phyloP scores from a whole-genome alignment of 306 rosid genomes.

The Luffa aegyptiaca region DNA sequence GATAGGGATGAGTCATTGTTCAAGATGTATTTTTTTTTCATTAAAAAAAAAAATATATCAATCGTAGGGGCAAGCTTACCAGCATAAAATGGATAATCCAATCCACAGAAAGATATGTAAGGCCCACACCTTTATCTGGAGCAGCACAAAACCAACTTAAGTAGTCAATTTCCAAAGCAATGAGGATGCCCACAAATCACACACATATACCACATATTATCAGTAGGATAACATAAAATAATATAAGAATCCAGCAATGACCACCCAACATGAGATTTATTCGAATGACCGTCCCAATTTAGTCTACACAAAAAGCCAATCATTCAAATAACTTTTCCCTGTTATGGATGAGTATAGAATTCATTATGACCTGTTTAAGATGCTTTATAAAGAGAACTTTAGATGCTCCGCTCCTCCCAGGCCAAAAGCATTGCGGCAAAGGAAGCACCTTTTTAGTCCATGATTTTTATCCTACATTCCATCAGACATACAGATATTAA shows the following conservation, averaged over 20 bases:
- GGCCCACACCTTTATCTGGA: conserved; percentile 23
- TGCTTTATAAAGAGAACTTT: conserved; percentile 8
- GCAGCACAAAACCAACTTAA: conserved; percentile 21
- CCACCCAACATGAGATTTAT: conserved; percentile 16
- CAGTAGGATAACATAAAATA: conserved; percentile 12
- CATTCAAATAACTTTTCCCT: conserved; percentile 5
- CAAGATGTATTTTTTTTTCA: not conserved
- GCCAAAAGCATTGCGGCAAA: not conserved
- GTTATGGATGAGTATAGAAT: conserved; percentile 9
- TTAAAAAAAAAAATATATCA: not conserved
- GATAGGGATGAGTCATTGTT: not conserved
- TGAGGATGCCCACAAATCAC: conserved; percentile 15
- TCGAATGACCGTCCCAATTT: conserved; percentile 9
- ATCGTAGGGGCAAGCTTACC: not conserved
- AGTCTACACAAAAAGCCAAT: conserved; percentile 8
- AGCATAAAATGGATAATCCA: not conserved
- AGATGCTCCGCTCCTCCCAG: conserved; percentile 1
- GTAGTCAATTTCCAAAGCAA: conserved; percentile 10
- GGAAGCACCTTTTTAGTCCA: not conserved
- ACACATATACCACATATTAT: conserved; percentile 2
- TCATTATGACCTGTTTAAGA: not conserved
- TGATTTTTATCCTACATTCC: not conserved
- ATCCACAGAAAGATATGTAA: conserved; percentile 12
- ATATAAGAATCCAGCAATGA: conserved; percentile 8
- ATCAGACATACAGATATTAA: not conserved